Evolutionary conservation across 2,329 filamentous ascomycete species (phyloP).

Genomic region (Colletotrichum aenigma): DNA sequence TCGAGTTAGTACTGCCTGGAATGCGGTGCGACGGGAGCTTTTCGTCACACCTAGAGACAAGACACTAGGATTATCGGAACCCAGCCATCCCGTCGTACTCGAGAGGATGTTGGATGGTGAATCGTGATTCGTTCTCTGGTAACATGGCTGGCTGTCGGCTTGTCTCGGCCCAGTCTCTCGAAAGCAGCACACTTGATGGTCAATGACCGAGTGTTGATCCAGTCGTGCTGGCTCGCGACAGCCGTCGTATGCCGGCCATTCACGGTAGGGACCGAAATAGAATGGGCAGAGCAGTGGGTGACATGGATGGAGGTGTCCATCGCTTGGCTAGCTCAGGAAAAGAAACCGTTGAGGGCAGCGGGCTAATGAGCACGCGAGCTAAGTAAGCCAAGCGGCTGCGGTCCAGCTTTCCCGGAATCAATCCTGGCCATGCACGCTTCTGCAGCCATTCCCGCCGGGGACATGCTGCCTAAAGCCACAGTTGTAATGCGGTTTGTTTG

Average conservation of each 20-base stretch:
- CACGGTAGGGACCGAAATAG: neutral
- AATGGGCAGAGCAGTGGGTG: neutral
- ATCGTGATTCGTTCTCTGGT: neutral
- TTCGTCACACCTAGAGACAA: neutral
- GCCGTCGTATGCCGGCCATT: neutral
- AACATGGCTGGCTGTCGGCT: neutral
- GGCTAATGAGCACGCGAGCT: neutral
- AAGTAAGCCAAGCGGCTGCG: neutral
- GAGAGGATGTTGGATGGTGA: neutral
- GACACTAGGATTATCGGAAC: neutral
- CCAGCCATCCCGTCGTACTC: neutral
- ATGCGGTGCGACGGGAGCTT: neutral
- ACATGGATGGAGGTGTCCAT: neutral
- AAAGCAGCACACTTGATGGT: neutral
- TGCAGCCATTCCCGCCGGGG: neutral
- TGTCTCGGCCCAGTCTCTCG: neutral
- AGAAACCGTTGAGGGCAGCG: neutral
- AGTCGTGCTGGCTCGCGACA: neutral
- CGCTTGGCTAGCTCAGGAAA: neutral
- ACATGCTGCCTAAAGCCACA: neutral
- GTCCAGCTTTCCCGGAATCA: neutral
- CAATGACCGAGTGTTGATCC: neutral
- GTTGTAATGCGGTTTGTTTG: neutral
- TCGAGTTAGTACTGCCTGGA: neutral
- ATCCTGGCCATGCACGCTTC: neutral